A percentile compares a stretch with the other conserved stretches of the same genome.
Conservation (phyloP, 2,329 filamentous ascomycete species). For the Paracoccidioides brasiliensis region DNA sequence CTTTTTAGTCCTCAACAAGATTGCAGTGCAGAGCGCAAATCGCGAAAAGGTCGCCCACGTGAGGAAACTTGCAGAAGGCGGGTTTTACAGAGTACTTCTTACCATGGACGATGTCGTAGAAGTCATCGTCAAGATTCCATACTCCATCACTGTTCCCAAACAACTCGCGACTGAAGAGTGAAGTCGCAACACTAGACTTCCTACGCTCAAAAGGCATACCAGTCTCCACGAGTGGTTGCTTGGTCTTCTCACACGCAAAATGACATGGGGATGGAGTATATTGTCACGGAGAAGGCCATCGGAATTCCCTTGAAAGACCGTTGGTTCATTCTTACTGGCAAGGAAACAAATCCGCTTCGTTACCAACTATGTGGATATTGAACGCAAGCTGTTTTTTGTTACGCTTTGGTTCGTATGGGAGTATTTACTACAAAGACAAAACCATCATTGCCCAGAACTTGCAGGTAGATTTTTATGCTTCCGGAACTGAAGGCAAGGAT, state of each 20-base stretch:
- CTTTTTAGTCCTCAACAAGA: conserved; percentile 1
- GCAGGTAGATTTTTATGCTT: conserved; percentile 1
- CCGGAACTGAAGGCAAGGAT: background rate
- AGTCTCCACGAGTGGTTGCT: conserved; percentile 22
- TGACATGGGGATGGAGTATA: conserved; percentile 26
- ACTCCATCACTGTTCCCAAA: conserved; percentile 12
- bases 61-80: conserved; percentile 14
- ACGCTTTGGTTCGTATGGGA: conserved; percentile 11
- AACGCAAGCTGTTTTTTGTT: conserved; percentile 10
- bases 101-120: conserved; percentile 13
- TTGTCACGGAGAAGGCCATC: conserved; percentile 25
- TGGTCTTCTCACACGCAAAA: conserved; percentile 23
- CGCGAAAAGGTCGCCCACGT: conserved; percentile 8
- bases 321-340: conserved; percentile 15
- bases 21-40: background rate
- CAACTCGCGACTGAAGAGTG: conserved; percentile 19
- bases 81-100: conserved; percentile 16
- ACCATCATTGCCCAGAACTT: conserved; percentile 1
- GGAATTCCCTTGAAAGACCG: conserved; percentile 20
- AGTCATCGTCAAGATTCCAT: conserved; percentile 17
- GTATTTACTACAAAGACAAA: conserved; percentile 13
- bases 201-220: conserved; percentile 21
- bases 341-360: conserved; percentile 8
- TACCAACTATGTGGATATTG: conserved; percentile 9
- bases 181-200: conserved; percentile 25